A percentile compares a stretch with the other conserved stretches of the same genome.
These are phyloP conservation scores for Sarocladiaceae sp. DNA, from an alignment of 2,329 filamentous ascomycete genomes.

Conservation along the genomic window DNA sequence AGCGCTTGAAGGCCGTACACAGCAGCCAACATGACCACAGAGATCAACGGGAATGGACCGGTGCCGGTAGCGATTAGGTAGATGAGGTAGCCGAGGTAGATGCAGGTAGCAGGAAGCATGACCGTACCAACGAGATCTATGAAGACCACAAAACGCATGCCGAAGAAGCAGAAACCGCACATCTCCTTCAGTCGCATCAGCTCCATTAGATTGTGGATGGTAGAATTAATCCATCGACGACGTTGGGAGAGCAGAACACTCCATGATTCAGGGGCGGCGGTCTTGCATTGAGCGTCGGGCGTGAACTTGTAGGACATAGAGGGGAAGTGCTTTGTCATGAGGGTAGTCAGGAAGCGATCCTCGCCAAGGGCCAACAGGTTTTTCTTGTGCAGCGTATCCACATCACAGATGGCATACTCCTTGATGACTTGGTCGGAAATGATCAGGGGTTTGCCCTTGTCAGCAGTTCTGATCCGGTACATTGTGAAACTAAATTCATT, in stretches of 20 bases:
- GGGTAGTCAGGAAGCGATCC: constrained; percentile 92
- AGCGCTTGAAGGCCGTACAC: constrained; percentile 95
- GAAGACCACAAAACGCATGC: constrained; percentile 94
- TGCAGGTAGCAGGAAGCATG: constrained; percentile 83
- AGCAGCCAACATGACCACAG: constrained; percentile 81
- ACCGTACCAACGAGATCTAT: constrained; percentile 91
- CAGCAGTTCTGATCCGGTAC: constrained; percentile 92
- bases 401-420: constrained; percentile 83
- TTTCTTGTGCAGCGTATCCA: constrained; percentile 96
- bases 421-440: constrained; percentile 83
- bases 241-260: constrained; percentile 93
- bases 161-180: constrained; percentile 98
- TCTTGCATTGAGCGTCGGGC: constrained; percentile 86
- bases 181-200: constrained; percentile 87
- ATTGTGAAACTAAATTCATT: constrained; percentile 79
- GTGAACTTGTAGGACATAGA: constrained; percentile 95
- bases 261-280: constrained; percentile 92
- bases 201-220: constrained; percentile 92
- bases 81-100: constrained; percentile 83
- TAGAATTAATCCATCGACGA: constrained; percentile 99
- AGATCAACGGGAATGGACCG: constrained; percentile 80
- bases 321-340: constrained; percentile 98
- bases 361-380: constrained; percentile 91
- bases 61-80: constrained; percentile 66
- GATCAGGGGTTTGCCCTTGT: constrained; percentile 91